Conservation (phyloP, 2,329 filamentous ascomycete species). For the Diaporthe helianthi region DNA sequence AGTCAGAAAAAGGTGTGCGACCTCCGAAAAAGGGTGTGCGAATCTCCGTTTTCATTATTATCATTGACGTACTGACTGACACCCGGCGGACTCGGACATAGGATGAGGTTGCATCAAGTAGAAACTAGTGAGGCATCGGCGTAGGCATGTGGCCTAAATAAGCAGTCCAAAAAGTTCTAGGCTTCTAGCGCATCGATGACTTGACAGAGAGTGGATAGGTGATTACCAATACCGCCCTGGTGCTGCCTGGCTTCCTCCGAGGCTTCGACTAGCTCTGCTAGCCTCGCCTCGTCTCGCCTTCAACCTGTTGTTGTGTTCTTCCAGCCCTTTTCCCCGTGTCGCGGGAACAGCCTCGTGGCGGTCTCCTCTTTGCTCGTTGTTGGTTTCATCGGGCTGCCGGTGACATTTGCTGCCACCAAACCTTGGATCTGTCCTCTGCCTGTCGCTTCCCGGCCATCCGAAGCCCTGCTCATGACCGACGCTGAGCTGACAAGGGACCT, state of each 20-base stretch:
- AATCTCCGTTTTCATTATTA: too few species aligned
- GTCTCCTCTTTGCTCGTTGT: constrained; percentile 4
- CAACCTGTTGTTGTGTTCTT: constrained; percentile 17
- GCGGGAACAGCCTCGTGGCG: constrained; percentile 1
- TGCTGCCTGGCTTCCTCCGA: too few species aligned
- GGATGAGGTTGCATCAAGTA: not conserved
- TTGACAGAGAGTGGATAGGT: not conserved
- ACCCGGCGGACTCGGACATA: not conserved
- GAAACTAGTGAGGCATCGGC: not conserved
- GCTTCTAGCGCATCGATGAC: not conserved
- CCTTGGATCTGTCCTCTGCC: not conserved
- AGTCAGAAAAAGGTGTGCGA: too few species aligned
- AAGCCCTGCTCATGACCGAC: constrained; percentile 2
- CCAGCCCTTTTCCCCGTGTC: constrained; percentile 13
- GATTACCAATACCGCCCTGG: constrained; percentile 20
- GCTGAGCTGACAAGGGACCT: constrained; percentile 9
- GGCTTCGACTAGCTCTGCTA: not conserved
- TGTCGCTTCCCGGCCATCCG: constrained; percentile 14
- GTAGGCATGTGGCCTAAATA: not conserved
- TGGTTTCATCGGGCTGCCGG: constrained; percentile 24
- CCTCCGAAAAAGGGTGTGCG: too few species aligned
- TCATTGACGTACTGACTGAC: not conserved
- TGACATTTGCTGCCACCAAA: constrained; percentile 18
- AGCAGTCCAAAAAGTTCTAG: not conserved
- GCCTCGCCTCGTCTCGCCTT: constrained; percentile 9